These are phyloP conservation scores for Phaeoacremonium minimum DNA, from an alignment of 2,329 filamentous ascomycete species.

Conservation along the genomic window DNA sequence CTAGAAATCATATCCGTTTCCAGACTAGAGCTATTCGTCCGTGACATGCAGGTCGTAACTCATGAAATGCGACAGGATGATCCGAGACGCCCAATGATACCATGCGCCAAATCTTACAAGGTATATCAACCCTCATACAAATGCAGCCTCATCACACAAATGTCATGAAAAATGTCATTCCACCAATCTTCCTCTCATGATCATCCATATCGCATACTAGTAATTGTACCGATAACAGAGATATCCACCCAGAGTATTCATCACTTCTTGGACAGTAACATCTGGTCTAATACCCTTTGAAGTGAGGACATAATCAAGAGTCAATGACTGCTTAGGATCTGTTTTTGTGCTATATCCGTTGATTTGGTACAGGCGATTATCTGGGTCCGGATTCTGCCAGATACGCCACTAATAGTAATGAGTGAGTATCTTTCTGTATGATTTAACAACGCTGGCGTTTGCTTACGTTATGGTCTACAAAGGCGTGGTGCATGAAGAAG, in stretches of 20 bases:
- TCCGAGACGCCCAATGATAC: background rate
- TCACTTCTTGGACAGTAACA: slow-evolving; percentile 8
- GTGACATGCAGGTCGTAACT: background rate
- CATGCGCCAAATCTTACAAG: background rate
- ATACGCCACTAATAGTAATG: slow-evolving; percentile 23
- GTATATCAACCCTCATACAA: background rate
- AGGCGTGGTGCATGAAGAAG: slow-evolving; percentile 28
- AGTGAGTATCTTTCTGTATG: background rate
- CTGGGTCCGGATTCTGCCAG: slow-evolving; percentile 20
- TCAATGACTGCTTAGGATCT: slow-evolving; percentile 1
- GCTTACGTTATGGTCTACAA: slow-evolving; percentile 21
- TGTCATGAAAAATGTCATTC: too few species aligned
- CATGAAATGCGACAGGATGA: background rate
- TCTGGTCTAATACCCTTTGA: slow-evolving; percentile 5
- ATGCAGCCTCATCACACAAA: too few species aligned
- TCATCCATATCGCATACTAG: too few species aligned
- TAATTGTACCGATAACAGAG: slow-evolving; percentile 10
- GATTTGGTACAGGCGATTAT: slow-evolving; percentile 10
- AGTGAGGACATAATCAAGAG: slow-evolving; percentile 10
- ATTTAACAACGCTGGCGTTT: background rate
- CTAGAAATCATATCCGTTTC: background rate
- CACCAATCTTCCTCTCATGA: too few species aligned
- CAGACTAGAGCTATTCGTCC: background rate
- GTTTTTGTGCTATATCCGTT: slow-evolving; percentile 1
- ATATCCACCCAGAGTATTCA: slow-evolving; percentile 11